These are phyloP conservation scores for Fusarium sarcochroum DNA, from an alignment of 2,329 filamentous ascomycete species.

Conservation along the genomic window DNA sequence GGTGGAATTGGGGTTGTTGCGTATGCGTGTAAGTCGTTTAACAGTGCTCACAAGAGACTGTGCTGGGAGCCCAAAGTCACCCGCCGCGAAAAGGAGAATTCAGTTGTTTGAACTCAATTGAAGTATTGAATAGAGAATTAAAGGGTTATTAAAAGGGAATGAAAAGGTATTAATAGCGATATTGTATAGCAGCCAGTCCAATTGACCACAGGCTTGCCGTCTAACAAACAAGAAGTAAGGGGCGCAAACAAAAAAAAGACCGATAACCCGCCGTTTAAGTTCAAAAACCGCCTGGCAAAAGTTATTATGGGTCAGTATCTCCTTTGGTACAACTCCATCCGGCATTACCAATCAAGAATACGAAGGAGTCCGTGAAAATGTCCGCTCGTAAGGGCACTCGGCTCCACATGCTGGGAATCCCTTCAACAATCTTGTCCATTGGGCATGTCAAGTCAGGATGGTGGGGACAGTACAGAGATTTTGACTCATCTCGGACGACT, in stretches of 20 bases:
- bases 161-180: conserved; percentile 14
- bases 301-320: conserved; percentile 26
- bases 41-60: conserved; percentile 41
- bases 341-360: conserved; percentile 35
- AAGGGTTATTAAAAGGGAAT: background rate
- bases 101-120: conserved; percentile 2
- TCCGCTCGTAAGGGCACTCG: conserved; percentile 13
- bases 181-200: conserved; percentile 10
- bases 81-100: conserved; percentile 32
- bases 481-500: conserved; percentile 33
- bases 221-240: conserved; percentile 23
- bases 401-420: conserved; percentile 24
- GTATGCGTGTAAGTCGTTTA: conserved; percentile 11
- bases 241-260: conserved; percentile 28
- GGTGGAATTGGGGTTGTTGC: background rate
- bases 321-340: conserved; percentile 3
- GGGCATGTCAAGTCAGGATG: conserved; percentile 15
- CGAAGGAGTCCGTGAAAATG: conserved; percentile 5
- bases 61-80: conserved; percentile 48
- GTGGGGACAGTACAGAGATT: conserved; percentile 2
- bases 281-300: background rate
- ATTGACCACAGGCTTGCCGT: conserved; percentile 12
- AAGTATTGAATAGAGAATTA: background rate
- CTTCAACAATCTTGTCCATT: conserved; percentile 10
- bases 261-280: conserved; percentile 42